Base-by-base conservation (phyloP, 257 asterid genomes). In the Gentiana straminea region DNA sequence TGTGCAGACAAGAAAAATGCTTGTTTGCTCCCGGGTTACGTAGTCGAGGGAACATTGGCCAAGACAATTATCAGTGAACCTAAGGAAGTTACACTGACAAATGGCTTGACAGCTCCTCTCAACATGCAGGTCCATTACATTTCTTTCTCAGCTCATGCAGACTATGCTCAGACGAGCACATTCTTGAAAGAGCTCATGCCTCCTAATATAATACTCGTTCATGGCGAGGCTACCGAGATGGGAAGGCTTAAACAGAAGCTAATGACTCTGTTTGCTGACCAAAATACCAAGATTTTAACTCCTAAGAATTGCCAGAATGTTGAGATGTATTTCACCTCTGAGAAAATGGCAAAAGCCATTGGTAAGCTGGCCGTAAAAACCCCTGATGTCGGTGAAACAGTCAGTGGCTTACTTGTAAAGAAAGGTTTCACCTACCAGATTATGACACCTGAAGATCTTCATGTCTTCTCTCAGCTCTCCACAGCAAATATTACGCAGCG, bases 131-230 rank as follows among this genome's bases (percentile, higher is more conserved):
- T 92, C 34, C 95, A 85, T 73, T 92, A 92, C 56, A 80, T 92
- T 65, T 92, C 97, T 63, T 92, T 88, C 79, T 88, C 95, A 11
- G 99, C 99, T 70, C 99, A 92, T 3, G 99, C 99, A 0, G 99
- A 92, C 63, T 92, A 83, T 64, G 81, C 52, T 34, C 99, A 92
- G 72, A 92, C 99, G 7, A 88, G 99, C 78, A 77, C 94, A 1
- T 92, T 92, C 55, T 70, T 92, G 78, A 70, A 81, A 69, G 95
- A 85, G 83, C 94, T 92, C 44, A 88, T 79, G 94, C 95, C 99
- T 48, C 94, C 99, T 49, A 88, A 92, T 72, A 88, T 92, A 65
- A 88, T 92, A 62, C 70, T 88, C 71, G 99, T 85, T 41, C 97
- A 92, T 10, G 97, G 95, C 37, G 99, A 76, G 60, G 86, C 95